phyloP scores from a whole-genome alignment of 805 yeast species.

The Metschnikowia aberdeeniae region DNA sequence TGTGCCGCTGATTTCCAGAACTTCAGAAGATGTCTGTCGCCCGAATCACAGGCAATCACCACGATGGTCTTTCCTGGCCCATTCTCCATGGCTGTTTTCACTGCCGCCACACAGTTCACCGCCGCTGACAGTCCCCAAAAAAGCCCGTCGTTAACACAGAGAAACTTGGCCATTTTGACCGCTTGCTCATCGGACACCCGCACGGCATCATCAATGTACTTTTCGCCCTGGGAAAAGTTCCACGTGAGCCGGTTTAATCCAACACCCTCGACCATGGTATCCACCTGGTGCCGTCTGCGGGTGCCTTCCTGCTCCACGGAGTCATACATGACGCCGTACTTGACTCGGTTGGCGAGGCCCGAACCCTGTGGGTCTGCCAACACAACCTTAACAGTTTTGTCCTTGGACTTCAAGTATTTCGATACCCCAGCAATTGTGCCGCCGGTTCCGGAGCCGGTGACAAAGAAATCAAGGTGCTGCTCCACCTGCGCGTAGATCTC shows the following conservation, averaged over 20 bases:
- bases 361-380: conserved; percentile 97
- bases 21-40: conserved; percentile 83
- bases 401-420: conserved; percentile 40
- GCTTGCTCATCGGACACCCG: conserved; percentile 81
- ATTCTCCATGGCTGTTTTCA: conserved; percentile 43
- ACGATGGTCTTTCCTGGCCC: conserved; percentile 68
- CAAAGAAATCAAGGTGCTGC: conserved; percentile 65
- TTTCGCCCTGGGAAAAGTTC: conserved; percentile 72
- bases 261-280: conserved; percentile 89
- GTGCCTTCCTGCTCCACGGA: conserved; percentile 87
- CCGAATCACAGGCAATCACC: conserved; percentile 88
- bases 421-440: conserved; percentile 29
- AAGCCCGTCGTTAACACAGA: conserved; percentile 80
- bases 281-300: conserved; percentile 92
- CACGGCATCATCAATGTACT: conserved; percentile 69
- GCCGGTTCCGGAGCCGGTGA: conserved; percentile 94
- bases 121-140: conserved; percentile 95
- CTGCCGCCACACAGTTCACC: conserved; percentile 88
- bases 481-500: conserved; percentile 78
- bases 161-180: conserved; percentile 77
- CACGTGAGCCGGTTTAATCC: conserved; percentile 85
- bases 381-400: conserved; percentile 45
- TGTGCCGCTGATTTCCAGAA: conserved; percentile 76
- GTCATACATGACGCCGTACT: conserved; percentile 92
- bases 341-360: conserved; percentile 81